phyloP scores from a whole-genome alignment of 371 early-diverging fungal species.

The Mucor mucedo region DNA sequence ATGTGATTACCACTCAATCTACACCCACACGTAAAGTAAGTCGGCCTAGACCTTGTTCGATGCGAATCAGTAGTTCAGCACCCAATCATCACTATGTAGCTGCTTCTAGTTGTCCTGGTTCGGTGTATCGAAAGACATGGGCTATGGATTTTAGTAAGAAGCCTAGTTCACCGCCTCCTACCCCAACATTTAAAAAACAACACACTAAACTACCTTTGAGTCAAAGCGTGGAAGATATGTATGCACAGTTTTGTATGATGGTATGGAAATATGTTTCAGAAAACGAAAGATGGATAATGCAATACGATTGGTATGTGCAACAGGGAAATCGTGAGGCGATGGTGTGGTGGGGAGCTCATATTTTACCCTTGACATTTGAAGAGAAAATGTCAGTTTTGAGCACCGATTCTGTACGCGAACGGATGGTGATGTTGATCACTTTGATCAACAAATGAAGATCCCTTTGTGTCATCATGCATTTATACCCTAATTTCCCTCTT shows the following conservation, averaged over 20 bases:
- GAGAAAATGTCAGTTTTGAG: constrained; percentile 50
- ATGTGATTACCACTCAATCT: constrained; percentile 1
- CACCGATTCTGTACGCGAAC: constrained; percentile 41
- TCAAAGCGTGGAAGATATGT: neutral
- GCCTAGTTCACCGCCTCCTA: constrained; percentile 7
- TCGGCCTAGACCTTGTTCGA: constrained; percentile 16
- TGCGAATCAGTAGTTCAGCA: constrained; percentile 10
- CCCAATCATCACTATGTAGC: neutral
- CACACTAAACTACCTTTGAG: neutral
- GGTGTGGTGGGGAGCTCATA: constrained; percentile 59
- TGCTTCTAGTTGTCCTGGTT: constrained; percentile 4
- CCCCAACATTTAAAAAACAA: neutral
- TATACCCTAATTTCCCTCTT: neutral
- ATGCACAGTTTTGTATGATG: constrained; percentile 4
- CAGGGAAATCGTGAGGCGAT: constrained; percentile 27
- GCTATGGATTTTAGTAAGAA: constrained; percentile 5
- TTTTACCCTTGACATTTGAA: constrained; percentile 44
- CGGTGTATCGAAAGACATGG: constrained; percentile 4
- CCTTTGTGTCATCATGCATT: neutral
- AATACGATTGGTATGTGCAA: constrained; percentile 17
- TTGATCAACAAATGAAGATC: neutral
- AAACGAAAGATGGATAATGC: constrained; percentile 3
- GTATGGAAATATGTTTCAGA: constrained; percentile 1
- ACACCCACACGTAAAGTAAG: neutral
- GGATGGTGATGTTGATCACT: constrained; percentile 29